phyloP scores from a whole-genome alignment of 345 rosid species.

The Pugionium dolabratum region DNA sequence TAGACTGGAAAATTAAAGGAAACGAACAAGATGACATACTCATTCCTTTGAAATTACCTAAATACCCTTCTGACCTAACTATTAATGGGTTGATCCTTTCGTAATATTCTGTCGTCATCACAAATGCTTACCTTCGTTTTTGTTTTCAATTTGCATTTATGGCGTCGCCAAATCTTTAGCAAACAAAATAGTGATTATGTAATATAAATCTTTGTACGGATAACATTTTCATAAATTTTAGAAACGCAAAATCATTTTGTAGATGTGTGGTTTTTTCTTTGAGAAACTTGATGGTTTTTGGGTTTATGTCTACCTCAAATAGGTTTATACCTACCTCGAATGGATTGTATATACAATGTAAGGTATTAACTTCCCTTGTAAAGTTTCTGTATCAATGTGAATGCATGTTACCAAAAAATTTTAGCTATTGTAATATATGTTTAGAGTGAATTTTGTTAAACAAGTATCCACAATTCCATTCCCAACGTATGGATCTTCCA shows the following conservation, averaged over 20 bases:
- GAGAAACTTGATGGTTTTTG: not conserved
- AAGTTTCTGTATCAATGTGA: too few relatives aligned
- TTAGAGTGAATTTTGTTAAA: too few relatives aligned
- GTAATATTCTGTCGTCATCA: not conserved
- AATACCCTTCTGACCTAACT: slow-evolving; percentile 24
- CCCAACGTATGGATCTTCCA: too few relatives aligned
- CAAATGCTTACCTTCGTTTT: not conserved
- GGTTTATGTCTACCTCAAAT: not conserved
- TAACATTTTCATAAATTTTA: not conserved
- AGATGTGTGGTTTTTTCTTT: not conserved
- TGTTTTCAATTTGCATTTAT: not conserved
- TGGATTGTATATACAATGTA: not conserved
- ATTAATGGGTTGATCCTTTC: slow-evolving; percentile 15
- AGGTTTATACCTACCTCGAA: not conserved
- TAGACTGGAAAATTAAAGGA: slow-evolving; percentile 25
- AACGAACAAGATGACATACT: slow-evolving; percentile 33
- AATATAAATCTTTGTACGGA: not conserved
- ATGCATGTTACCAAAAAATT: too few relatives aligned
- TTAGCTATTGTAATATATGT: too few relatives aligned
- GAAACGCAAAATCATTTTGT: not conserved
- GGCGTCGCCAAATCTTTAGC: not conserved
- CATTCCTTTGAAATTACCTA: not conserved
- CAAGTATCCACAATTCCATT: too few relatives aligned
- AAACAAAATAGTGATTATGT: not conserved
- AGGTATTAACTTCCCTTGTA: not conserved